Evolutionary conservation across 306 rosid species (phyloP).

Genomic region (Bauhinia variegata): DNA sequence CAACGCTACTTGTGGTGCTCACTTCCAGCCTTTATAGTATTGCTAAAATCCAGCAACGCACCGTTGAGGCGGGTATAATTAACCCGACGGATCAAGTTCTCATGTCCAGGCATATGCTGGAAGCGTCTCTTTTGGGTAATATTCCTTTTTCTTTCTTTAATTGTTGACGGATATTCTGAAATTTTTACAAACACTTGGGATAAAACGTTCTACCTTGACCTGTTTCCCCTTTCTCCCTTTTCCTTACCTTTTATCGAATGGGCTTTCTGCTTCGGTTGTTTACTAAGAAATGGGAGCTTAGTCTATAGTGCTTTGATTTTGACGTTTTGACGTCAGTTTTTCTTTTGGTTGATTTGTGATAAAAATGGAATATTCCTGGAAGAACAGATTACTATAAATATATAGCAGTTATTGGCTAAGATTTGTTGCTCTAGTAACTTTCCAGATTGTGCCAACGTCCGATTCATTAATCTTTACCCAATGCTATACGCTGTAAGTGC

Average conservation of each 20-base stretch:
- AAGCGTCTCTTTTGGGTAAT: constrained; percentile 94
- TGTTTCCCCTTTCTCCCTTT: too few relatives aligned
- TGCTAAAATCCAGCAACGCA: constrained; percentile 62
- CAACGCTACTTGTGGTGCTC: constrained; percentile 65
- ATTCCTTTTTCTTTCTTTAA: background rate
- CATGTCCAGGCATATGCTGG: constrained; percentile 78
- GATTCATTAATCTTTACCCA: background rate
- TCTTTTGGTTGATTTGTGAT: too few relatives aligned
- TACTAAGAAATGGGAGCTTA: too few relatives aligned
- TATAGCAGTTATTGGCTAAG: too few relatives aligned
- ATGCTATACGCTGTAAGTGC: background rate
- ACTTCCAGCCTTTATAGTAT: constrained; percentile 65
- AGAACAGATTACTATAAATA: too few relatives aligned
- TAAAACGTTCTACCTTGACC: too few relatives aligned
- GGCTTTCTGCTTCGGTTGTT: constrained; percentile 19
- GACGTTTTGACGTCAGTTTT: too few relatives aligned
- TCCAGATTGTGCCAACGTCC: background rate
- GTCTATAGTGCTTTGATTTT: too few relatives aligned
- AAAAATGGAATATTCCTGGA: too few relatives aligned
- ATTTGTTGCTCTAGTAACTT: too few relatives aligned
- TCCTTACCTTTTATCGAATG: background rate
- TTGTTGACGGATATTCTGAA: background rate
- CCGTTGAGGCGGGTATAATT: constrained; percentile 58
- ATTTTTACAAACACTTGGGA: too few relatives aligned
- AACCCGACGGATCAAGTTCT: constrained; percentile 94